phyloP scores from a whole-genome alignment of 1,284 basidiomycete species.

The Naganishia sp. region DNA sequence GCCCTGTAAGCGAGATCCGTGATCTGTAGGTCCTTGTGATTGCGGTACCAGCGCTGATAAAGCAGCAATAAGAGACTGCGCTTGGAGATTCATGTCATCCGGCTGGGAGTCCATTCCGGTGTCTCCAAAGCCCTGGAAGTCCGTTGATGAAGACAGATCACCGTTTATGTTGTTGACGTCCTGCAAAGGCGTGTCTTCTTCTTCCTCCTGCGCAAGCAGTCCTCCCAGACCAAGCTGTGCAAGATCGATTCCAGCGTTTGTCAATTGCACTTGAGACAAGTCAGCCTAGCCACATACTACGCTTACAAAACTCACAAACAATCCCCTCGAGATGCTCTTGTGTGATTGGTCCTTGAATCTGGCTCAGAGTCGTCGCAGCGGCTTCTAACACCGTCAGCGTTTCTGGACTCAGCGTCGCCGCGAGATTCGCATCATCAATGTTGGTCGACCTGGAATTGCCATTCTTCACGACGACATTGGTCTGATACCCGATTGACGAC shows the following conservation, averaged over 20 bases:
- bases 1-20: neutral
- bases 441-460: neutral
- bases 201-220: conserved; percentile 18
- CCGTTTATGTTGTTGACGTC: neutral
- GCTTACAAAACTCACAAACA: conserved; percentile 9
- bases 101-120: conserved; percentile 2
- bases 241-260: conserved; percentile 13
- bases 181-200: conserved; percentile 15
- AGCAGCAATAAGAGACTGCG: conserved; percentile 24
- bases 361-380: conserved; percentile 14
- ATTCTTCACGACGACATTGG: conserved; percentile 7
- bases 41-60: conserved; percentile 20
- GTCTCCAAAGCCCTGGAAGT: conserved; percentile 13
- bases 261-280: conserved; percentile 11
- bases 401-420: conserved; percentile 12
- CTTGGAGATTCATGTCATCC: conserved; percentile 27
- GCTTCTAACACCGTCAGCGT: conserved; percentile 18
- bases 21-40: neutral
- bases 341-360: conserved; percentile 18
- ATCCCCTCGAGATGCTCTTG: conserved; percentile 27
- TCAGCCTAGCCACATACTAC: neutral
- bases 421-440: conserved; percentile 16
- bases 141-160: neutral
- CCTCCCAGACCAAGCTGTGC: conserved; percentile 12
- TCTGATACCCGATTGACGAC: conserved; percentile 11